These are phyloP conservation scores for Acanthamoeba royreba DNA, from an alignment of 208 protist genomes.

Conservation along the genomic window DNA sequence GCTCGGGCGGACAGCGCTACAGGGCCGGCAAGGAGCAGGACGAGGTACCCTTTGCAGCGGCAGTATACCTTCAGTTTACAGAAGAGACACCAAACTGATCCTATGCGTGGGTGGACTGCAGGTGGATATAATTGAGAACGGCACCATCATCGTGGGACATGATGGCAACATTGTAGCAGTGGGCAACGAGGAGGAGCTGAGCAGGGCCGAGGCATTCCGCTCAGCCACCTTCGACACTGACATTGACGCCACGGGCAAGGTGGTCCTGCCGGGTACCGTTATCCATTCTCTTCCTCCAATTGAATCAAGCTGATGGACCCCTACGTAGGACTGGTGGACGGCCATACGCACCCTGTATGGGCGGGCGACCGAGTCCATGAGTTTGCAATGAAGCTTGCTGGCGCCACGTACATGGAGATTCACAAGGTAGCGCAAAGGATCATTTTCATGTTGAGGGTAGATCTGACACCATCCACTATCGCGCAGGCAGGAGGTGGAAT, in stretches of 20 bases:
- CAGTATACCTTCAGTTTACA: background rate
- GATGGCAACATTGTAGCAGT: conserved; percentile 66
- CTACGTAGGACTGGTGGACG: conserved; percentile 79
- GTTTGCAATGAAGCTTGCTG: conserved; percentile 84
- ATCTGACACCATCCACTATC: no score
- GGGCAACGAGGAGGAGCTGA: conserved; percentile 46
- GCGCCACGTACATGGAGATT: conserved; percentile 87
- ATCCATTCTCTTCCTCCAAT: background rate
- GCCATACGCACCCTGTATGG: conserved; percentile 86
- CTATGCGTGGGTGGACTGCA: background rate
- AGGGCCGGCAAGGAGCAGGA: conserved; percentile 58
- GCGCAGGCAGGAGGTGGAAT: background rate
- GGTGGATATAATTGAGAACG: conserved; percentile 67
- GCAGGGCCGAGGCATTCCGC: conserved; percentile 13
- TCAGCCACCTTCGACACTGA: conserved; percentile 59
- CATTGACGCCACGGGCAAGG: conserved; percentile 70
- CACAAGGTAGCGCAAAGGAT: conserved; percentile 84
- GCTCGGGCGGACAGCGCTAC: conserved; percentile 39
- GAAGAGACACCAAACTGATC: background rate
- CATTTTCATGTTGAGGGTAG: no score
- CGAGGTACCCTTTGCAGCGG: conserved; percentile 5
- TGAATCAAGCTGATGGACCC: background rate
- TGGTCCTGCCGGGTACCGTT: conserved; percentile 73
- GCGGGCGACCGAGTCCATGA: conserved; percentile 82
- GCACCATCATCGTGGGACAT: conserved; percentile 67